Evolutionary conservation across 202 grass and related monocot genomes (phyloP).

Genomic region (Dendrocalamus latiflorus): DNA sequence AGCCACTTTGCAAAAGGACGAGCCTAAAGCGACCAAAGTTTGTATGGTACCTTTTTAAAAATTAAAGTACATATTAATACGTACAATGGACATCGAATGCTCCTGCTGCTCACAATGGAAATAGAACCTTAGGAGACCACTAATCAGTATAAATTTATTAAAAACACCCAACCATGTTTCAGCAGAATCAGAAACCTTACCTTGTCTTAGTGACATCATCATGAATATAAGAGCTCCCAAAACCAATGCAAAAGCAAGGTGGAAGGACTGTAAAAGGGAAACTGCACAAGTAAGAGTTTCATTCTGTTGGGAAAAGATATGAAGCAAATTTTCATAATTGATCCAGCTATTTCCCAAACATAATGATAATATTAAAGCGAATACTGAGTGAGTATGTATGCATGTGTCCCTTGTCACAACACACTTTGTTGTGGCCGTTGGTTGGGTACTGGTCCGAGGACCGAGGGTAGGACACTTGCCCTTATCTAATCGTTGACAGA

Average conservation of each 20-base stretch:
- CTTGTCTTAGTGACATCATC: constrained; percentile 80
- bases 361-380: neutral
- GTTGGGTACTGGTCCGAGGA: no score
- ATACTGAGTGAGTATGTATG: neutral
- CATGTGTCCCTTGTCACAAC: constrained; percentile 9
- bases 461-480: no score
- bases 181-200: constrained; percentile 44
- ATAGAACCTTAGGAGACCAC: neutral
- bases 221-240: constrained; percentile 70
- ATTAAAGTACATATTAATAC: neutral
- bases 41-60: neutral
- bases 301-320: constrained; percentile 9
- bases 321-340: neutral
- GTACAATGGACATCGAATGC: neutral
- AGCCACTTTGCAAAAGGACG: neutral
- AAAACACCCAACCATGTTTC: neutral
- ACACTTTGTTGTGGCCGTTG: neutral
- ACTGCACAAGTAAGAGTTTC: constrained; percentile 7
- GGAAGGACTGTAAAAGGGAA: constrained; percentile 68
- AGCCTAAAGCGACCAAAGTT: neutral
- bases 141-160: neutral
- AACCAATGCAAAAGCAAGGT: constrained; percentile 73
- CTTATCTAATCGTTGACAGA: no score
- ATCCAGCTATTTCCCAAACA: constrained; percentile 4
- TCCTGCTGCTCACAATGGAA: neutral